Percentiles rank a stretch among this genome's conserved stretches.
Conservation (phyloP, 2,329 filamentous ascomycete species). For the Aspergillus candidus region DNA sequence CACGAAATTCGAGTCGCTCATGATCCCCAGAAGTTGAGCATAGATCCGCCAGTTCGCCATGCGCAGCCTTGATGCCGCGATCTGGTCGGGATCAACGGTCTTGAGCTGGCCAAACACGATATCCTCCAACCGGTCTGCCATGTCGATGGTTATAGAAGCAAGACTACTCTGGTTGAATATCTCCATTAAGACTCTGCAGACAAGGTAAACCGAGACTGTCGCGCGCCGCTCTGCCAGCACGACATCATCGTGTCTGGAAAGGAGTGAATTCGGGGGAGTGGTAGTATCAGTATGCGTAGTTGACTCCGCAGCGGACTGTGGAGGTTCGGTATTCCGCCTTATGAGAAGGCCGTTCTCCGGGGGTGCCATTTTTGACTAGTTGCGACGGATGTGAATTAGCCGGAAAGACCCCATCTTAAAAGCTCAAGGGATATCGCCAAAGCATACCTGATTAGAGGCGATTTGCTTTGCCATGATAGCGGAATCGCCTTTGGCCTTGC, state of each 20-base stretch:
- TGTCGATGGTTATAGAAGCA: slow-evolving; percentile 75
- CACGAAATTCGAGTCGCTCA: slow-evolving; percentile 87
- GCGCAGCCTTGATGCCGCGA: slow-evolving; percentile 64
- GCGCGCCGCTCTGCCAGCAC: slow-evolving; percentile 80
- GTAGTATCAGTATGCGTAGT: slow-evolving; percentile 21
- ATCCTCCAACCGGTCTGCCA: slow-evolving; percentile 87
- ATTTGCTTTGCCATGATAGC: slow-evolving; percentile 60
- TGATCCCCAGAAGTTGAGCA: slow-evolving; percentile 84
- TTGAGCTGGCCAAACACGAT: slow-evolving; percentile 97
- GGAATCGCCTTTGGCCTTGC: slow-evolving; percentile 89
- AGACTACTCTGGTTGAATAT: slow-evolving; percentile 88
- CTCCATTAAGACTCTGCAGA: slow-evolving; percentile 88
- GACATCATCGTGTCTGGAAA: slow-evolving; percentile 61
- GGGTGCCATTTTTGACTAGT: too few relatives aligned
- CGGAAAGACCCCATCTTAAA: slow-evolving; percentile 9
- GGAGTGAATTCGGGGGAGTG: slow-evolving; percentile 27
- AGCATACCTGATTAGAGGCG: slow-evolving; percentile 24
- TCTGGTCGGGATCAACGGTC: slow-evolving; percentile 75
- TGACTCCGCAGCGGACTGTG: slow-evolving; percentile 41
- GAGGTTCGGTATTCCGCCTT: slow-evolving; percentile 69
- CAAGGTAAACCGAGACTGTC: slow-evolving; percentile 89
- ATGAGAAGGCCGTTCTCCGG: slow-evolving; percentile 45
- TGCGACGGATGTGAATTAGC: slow-evolving; percentile 28
- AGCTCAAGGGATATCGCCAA: slow-evolving; percentile 1
- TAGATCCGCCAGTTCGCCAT: slow-evolving; percentile 96